These are phyloP conservation scores for Meyerozyma carpophila DNA, from an alignment of 1,139 yeast genomes.

Conservation along the genomic window DNA sequence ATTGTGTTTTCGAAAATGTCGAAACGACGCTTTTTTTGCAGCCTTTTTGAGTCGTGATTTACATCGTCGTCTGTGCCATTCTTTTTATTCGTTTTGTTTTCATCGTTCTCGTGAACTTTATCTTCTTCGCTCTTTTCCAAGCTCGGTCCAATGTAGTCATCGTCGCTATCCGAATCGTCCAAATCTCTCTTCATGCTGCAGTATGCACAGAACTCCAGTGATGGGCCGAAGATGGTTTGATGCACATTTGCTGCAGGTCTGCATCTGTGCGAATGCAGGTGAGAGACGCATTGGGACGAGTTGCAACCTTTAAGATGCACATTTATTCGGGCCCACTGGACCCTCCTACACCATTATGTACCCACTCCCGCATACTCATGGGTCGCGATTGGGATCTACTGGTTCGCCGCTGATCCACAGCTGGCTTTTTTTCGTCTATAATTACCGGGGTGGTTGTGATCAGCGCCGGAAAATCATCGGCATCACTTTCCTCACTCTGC, in stretches of 20 bases:
- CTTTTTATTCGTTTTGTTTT: not conserved
- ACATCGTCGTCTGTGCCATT: not conserved
- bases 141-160: not conserved
- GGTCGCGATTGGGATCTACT: conserved; percentile 6
- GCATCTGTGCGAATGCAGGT: not conserved
- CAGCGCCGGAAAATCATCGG: conserved; percentile 15
- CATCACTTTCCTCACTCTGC: conserved; percentile 26
- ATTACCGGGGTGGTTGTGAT: conserved; percentile 6
- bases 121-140: not conserved
- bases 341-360: conserved; percentile 8
- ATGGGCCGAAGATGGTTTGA: not conserved
- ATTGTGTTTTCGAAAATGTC: not conserved
- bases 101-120: not conserved
- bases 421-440: conserved; percentile 4
- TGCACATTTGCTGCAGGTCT: not conserved
- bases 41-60: not conserved
- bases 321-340: conserved; percentile 12
- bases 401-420: not conserved
- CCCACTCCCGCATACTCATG: conserved; percentile 11
- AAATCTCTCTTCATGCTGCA: not conserved
- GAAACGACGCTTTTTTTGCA: not conserved
- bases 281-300: not conserved
- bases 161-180: not conserved
- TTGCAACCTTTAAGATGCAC: not conserved
- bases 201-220: not conserved